These are phyloP conservation scores for Fusarium pseudocircinatum DNA, from an alignment of 2,329 filamentous ascomycete genomes.

Conservation along the genomic window DNA sequence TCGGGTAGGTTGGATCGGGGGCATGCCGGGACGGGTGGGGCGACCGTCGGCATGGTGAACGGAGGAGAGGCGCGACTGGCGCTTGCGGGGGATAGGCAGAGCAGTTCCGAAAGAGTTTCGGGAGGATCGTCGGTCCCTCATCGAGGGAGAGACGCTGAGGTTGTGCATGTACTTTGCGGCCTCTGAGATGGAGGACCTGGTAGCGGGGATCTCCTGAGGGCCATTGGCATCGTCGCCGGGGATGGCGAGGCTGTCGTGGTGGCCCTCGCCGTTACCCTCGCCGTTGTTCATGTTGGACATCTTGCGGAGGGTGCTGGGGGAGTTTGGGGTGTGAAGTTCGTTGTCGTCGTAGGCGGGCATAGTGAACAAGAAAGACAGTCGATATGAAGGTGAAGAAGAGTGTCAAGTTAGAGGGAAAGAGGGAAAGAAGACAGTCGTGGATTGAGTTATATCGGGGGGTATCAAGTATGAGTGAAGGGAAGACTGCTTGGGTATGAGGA, in stretches of 20 bases:
- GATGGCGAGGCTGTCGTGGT: slow-evolving; percentile 40
- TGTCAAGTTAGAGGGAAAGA: slow-evolving; percentile 16
- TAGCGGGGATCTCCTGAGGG: slow-evolving; percentile 75
- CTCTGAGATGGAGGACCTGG: slow-evolving; percentile 74
- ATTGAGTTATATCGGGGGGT: slow-evolving; percentile 15
- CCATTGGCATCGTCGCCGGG: slow-evolving; percentile 56
- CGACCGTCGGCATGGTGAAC: slow-evolving; percentile 60
- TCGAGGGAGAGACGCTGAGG: slow-evolving; percentile 73
- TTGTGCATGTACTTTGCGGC: slow-evolving; percentile 77
- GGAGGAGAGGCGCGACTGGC: slow-evolving; percentile 73
- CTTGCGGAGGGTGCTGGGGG: slow-evolving; percentile 34
- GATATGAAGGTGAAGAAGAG: background rate
- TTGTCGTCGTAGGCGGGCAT: slow-evolving; percentile 71
- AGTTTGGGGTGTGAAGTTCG: slow-evolving; percentile 52
- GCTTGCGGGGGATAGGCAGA: slow-evolving; percentile 77
- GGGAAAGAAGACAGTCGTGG: slow-evolving; percentile 7
- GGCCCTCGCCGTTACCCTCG: slow-evolving; percentile 25
- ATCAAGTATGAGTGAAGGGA: slow-evolving; percentile 30
- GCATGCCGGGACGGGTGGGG: slow-evolving; percentile 65
- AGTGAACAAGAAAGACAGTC: slow-evolving; percentile 41
- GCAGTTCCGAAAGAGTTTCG: slow-evolving; percentile 80
- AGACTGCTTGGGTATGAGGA: slow-evolving; percentile 16
- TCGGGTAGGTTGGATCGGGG: slow-evolving; percentile 67
- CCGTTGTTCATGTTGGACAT: slow-evolving; percentile 19
- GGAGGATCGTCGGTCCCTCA: slow-evolving; percentile 73